A percentile compares a stretch with the other conserved stretches of the same genome.
Conservation (phyloP, 2,329 filamentous ascomycete species). For the Trichoderma brevicompactum region DNA sequence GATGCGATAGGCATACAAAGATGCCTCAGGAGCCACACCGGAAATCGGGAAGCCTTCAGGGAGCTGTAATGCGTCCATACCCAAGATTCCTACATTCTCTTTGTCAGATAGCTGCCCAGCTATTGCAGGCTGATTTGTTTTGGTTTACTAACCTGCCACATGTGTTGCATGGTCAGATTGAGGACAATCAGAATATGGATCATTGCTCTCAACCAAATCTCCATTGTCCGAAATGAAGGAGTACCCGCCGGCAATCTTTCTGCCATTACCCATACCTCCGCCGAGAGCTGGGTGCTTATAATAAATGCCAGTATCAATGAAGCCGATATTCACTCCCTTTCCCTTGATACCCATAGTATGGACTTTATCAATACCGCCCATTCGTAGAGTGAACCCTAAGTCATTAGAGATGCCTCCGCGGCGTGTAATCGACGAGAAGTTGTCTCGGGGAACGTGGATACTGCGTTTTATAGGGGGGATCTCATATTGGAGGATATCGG, state of each 20-base stretch:
- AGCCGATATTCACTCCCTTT: background rate
- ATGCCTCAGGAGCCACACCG: slow-evolving; percentile 14
- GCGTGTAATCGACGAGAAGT: background rate
- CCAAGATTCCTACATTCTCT: background rate
- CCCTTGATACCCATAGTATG: background rate
- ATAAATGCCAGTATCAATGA: slow-evolving; percentile 16
- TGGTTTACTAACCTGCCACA: slow-evolving; percentile 9
- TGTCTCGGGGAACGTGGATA: background rate
- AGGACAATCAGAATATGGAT: slow-evolving; percentile 9
- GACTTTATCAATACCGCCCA: slow-evolving; percentile 12
- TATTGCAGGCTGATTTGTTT: background rate
- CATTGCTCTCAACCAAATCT: background rate
- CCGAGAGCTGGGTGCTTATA: slow-evolving; percentile 17
- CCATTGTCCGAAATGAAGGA: slow-evolving; percentile 9
- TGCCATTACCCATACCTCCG: background rate
- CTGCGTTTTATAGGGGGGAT: background rate
- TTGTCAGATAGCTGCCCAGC: background rate
- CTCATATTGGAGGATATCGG: slow-evolving; percentile 7
- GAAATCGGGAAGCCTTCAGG: slow-evolving; percentile 3
- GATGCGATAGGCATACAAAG: slow-evolving; percentile 16
- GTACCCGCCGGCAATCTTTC: slow-evolving; percentile 1
- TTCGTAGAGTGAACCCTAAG: slow-evolving; percentile 3
- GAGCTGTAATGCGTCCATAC: background rate
- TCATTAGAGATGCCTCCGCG: background rate
- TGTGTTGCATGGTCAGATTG: slow-evolving; percentile 16